Percentiles rank a stretch among this genome's conserved stretches.
phyloP scores from a whole-genome alignment of 495 filamentous ascomycete genomes.

The Penicillium simplicissimum region DNA sequence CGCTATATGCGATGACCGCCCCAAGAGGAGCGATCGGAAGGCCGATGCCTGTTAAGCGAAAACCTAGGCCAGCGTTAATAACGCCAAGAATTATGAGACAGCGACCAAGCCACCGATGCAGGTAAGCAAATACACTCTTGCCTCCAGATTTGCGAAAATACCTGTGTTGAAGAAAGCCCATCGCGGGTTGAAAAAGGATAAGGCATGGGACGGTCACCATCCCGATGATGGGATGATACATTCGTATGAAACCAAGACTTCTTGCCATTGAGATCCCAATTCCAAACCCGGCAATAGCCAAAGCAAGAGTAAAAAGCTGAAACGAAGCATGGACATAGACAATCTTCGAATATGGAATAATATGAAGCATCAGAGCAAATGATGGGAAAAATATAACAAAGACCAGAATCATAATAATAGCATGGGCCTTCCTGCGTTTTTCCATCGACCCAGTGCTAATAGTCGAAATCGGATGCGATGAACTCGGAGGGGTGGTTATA shows the following conservation, averaged over 20 bases:
- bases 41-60: conserved; percentile 46
- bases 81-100: conserved; percentile 61
- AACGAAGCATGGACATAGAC: conserved; percentile 54
- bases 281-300: conserved; percentile 63
- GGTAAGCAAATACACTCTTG: conserved; percentile 54
- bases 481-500: neutral
- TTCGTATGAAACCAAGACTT: conserved; percentile 13
- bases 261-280: conserved; percentile 57
- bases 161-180: conserved; percentile 65
- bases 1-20: conserved; percentile 58
- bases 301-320: conserved; percentile 56
- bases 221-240: conserved; percentile 56
- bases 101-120: conserved; percentile 72
- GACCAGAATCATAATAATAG: conserved; percentile 39
- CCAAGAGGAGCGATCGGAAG: conserved; percentile 23
- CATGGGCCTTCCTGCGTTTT: conserved; percentile 39
- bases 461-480: neutral
- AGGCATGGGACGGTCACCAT: conserved; percentile 55
- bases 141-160: conserved; percentile 43
- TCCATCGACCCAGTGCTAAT: neutral
- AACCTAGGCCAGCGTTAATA: conserved; percentile 70
- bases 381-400: conserved; percentile 52
- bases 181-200: conserved; percentile 62
- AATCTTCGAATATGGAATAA: conserved; percentile 36
- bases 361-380: conserved; percentile 46